phyloP scores from a whole-genome alignment of 2,329 filamentous ascomycete species.

The Byssothecium circinans region DNA sequence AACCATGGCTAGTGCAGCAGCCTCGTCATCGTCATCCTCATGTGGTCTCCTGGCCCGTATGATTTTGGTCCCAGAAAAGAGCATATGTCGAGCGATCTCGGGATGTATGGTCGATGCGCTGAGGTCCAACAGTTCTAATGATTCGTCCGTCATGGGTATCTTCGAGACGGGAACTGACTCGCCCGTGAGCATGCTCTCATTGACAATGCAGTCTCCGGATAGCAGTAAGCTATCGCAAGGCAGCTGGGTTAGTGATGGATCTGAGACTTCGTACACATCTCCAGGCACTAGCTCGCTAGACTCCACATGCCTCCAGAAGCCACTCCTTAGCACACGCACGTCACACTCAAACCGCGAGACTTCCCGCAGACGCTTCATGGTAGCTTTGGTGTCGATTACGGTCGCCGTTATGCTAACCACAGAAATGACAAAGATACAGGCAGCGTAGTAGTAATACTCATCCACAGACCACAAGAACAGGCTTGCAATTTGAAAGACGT shows the following conservation, averaged over 20 bases:
- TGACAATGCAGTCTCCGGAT: slow-evolving; percentile 95
- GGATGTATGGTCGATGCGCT: slow-evolving; percentile 80
- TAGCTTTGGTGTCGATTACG: slow-evolving; percentile 85
- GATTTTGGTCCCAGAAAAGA: slow-evolving; percentile 95
- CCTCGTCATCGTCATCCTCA: slow-evolving; percentile 84
- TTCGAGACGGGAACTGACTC: slow-evolving; percentile 98
- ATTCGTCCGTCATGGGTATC: slow-evolving; percentile 77
- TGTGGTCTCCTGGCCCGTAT: slow-evolving; percentile 87
- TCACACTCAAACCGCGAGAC: slow-evolving; percentile 96
- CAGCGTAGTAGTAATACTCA: slow-evolving; percentile 96
- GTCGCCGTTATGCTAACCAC: slow-evolving; percentile 88
- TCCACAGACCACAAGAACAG: slow-evolving; percentile 92
- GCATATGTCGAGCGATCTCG: slow-evolving; percentile 81
- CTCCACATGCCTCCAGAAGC: slow-evolving; percentile 89
- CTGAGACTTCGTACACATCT: slow-evolving; percentile 95
- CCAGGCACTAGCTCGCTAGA: slow-evolving; percentile 91
- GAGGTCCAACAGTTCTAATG: slow-evolving; percentile 74
- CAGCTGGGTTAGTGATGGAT: slow-evolving; percentile 83
- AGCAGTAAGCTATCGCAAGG: slow-evolving; percentile 90
- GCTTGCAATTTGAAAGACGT: slow-evolving; percentile 96
- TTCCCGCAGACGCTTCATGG: slow-evolving; percentile 86
- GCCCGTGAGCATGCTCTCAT: slow-evolving; percentile 97
- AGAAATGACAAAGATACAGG: slow-evolving; percentile 93
- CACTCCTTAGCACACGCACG: slow-evolving; percentile 86
- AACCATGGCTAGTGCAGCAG: slow-evolving; percentile 86